Evolutionary conservation across 148 eudicot species (phyloP), one percentile per base, ranked within the genome.

Genomic region (Amaranthus cruentus): DNA sequence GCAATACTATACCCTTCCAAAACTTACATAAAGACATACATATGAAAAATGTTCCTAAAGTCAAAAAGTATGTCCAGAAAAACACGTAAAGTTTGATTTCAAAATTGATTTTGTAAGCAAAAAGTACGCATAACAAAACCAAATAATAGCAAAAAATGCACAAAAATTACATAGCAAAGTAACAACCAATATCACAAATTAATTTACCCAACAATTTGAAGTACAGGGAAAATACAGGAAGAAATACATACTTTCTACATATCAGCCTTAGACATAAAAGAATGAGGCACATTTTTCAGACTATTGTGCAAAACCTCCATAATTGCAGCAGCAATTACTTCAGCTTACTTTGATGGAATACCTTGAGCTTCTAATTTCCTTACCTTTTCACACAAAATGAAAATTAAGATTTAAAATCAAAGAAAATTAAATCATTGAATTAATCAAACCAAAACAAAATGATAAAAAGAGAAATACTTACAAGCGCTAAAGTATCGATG

Each of bases 401-500:
- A 13, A 44, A 73, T n/a, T 60, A 15, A n/a, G 9, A 11, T 21
- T 48, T 28, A 47, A 47, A 47, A 69, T 38, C 12, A 4, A 38
- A 8, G 46, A 8, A 63, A 28, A 28, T 12, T 18, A 69, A 56
- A 50, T 9, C 6, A 60, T 10, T 9, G 3, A 73, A 44, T 49
- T 28, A 28, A 14, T 13, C 38, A 50, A 49, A 9, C 50, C 44
- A 38, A 51, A 55, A 47, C 8, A 7, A 7, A 0, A 21, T 3
- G 54, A 62, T 10, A 55, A 28, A 46, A 8, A 46, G 56, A 66
- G 44, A 72, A 50, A 5, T 55, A 76, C 66, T 81, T 88, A 89
- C 97, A 48, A 94, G 90, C 15, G 97, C 97, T 58, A 89, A 85
- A 18, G 97, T 94, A 78, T 94, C 97, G 51, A 94, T 92, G 47